Evolutionary conservation across 345 rosid genomes (phyloP), one percentile per base, ranked within the genome.

Genomic region (Trapa bicornis): DNA sequence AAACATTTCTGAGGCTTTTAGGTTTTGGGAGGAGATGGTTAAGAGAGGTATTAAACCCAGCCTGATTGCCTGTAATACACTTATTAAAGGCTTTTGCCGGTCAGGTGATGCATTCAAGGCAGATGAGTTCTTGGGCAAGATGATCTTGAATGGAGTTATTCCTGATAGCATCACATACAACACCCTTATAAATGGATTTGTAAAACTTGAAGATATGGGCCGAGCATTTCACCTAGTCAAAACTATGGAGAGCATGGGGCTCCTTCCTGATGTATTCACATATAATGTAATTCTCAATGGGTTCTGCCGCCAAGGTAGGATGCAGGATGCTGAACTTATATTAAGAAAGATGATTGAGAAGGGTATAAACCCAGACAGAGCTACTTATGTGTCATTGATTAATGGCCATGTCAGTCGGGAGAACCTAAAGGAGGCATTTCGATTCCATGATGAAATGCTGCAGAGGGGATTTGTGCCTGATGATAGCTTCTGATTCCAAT

Each of bases 401-500:
- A 89, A 89, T 82, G 96, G 97, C 48, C 81, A 82, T 74, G 96
- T 86, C 65, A 74, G 77, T 57, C 87, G 74, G 64, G 91, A 87
- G 73, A 87, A 86, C 80, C 77, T 89, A 74, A 84, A 80, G 42
- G 94, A 81, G 68, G 96, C 96, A 53, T 92, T 92, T 82, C 78
- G 84, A 53, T 84, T 82, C 70, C 98, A 92, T 71, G 87, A 87
- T 71, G 92, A 92, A 80, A 92, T 92, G 95, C 71, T 92, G 69
- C 85, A 70, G 64, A 82, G 85, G 73, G 95, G 98, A 15, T 84
- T 92, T 74, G 85, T 84, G 65, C 98, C 92, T 7, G 96, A 92
- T 68, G 96, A 82, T 73, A 67, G 75, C 22, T 89, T 84, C 68
- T 81, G 42, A 64, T 42, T n/a, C 14, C 14, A 64, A 29, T 35